Base-by-base conservation (phyloP, 129 eudicot species). In the Tagetes erecta region DNA sequence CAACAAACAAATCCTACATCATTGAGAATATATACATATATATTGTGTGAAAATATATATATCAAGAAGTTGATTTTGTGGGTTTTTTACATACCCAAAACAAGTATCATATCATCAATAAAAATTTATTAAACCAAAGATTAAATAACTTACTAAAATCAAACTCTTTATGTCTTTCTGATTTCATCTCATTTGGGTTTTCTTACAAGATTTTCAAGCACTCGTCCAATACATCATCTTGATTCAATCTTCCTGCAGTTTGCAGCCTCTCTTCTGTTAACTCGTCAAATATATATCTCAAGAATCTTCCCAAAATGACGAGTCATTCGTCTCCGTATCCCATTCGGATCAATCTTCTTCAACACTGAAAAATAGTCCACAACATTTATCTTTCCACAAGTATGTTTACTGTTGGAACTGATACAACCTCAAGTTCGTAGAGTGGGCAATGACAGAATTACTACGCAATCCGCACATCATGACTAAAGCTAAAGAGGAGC, bases 371-470 rank as follows among this genome's bases (percentile, higher is more conserved):
- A n/a, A n/a, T n/a, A n/a, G n/a, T n/a, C n/a, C n/a, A n/a, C n/a
- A n/a, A n/a, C n/a, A n/a, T n/a, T n/a, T n/a, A n/a, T n/a, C n/a
- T n/a, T n/a, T n/a, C n/a, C n/a, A n/a, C n/a, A n/a, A n/a, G n/a
- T 39, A 46, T 88, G 58, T 88, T 88, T 80, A 81, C 27, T 33
- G 93, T 87, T 0, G 89, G 92, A 27, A 87, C 92, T 1, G 92
- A 87, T 58, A 87, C 93, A 31, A 83, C 90, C 20, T 83, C 93
- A 10, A 88, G 57, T 70, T 55, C 86, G 41, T 83, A 68, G 93
- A 88, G n/a, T 88, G 93, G 93, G 88, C 87, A 6, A 87, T 85
- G 92, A 77, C 87, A 12, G 89, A 87, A 64, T 10, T 84, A 42
- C 81, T 85, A 1, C 68, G 60, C 4, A 78, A 71, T 20, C 83